Evolutionary conservation across 176 grass and related monocot species (phyloP).

Genomic region (Musa troglodytarum): DNA sequence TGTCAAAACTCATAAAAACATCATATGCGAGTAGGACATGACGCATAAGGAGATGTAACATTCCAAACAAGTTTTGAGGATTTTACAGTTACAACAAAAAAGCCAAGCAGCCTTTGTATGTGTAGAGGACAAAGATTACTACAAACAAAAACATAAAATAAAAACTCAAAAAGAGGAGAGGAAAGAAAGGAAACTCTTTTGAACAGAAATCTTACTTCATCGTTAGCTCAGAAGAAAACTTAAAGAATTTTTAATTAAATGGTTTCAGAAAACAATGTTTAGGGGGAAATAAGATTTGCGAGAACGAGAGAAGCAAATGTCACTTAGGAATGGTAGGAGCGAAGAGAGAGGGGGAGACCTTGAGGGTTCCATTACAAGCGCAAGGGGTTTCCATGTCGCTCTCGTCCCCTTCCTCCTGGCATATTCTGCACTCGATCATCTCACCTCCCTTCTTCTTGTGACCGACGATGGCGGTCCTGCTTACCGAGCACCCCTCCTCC

Average conservation of each 20-base stretch:
- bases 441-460: background rate
- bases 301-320: background rate
- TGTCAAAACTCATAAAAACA: too few species aligned
- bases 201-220: background rate
- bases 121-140: too few species aligned
- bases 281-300: background rate
- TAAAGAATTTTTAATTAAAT: background rate
- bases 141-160: background rate
- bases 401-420: conserved; percentile 21
- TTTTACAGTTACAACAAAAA: too few species aligned
- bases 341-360: background rate
- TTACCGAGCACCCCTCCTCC: background rate
- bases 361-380: conserved; percentile 22
- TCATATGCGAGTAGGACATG: too few species aligned
- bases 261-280: background rate
- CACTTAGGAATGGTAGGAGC: background rate
- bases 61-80: too few species aligned
- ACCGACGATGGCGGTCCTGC: background rate
- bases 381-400: conserved; percentile 20
- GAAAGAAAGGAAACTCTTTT: background rate
- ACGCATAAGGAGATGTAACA: too few species aligned
- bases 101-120: too few species aligned
- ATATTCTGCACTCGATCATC: conserved; percentile 23
- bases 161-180: background rate
- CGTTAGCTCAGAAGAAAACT: background rate